Base-by-base conservation (phyloP, 164 flowering plant species). In the Kingdonia uniflora region DNA sequence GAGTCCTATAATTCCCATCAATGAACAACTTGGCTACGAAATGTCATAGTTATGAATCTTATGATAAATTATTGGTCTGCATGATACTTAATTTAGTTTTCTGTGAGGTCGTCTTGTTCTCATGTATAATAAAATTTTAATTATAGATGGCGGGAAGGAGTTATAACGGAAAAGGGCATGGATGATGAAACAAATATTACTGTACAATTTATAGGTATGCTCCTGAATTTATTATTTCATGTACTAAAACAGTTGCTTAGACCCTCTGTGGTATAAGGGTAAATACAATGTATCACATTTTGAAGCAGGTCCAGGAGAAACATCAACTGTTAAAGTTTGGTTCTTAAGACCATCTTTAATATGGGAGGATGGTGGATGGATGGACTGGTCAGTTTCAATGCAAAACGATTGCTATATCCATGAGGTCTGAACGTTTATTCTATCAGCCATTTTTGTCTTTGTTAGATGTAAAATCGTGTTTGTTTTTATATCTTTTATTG, bases 141-240 rank as follows among this genome's bases (percentile, higher is more conserved):
- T 57, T 65, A 44, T 80, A 92, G 99, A 66, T 89, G 99, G 99
- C 60, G 84, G 74, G 97, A 87, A 76, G 97, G 96, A 57, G 66
- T 81, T 58, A 69, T 94, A 14, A 68, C 71, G 11, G 97, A 84
- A 57, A 84, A 76, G 71, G 67, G 63, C 62, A 69, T 71, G 54
- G 85, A 78, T 57, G 96, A 89, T 70, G 85, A 72, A 54, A 76
- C 82, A 33, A 65, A 76, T 26, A 53, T 84, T 22, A 78, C 77
- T 21, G 77, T 92, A 55, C 77, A 74, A 24, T 78, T 92, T 69
- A 76, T 85, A 72, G 99, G 99, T 84, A 65, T 40, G 29, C 23
- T 21, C 14, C 14, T 47, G 17, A 14, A 37, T 37, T 37, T 7
- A 37, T 7, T 37, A n/a, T 37, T 41, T 16, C 44, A 41, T 16